These are phyloP conservation scores for Hemileia vastatrix DNA, from an alignment of 1,284 basidiomycete species.

Conservation along the genomic window DNA sequence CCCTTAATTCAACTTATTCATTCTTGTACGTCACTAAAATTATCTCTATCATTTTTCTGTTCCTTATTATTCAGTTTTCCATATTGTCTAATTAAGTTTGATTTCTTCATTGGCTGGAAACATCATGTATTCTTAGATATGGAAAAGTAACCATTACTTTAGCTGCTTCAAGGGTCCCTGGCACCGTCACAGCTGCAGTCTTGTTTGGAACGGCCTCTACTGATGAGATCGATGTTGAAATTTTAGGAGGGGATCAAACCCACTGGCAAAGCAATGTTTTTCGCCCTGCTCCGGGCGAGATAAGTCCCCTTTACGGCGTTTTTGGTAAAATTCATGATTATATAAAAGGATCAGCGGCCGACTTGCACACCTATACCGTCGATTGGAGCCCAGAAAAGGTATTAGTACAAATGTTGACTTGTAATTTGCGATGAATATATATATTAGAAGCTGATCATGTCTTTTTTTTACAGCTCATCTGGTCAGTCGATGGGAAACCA, in stretches of 20 bases:
- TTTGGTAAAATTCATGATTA: constrained; percentile 17
- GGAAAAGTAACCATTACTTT: constrained; percentile 16
- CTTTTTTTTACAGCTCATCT: constrained; percentile 4
- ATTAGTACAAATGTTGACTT: no score
- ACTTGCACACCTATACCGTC: constrained; percentile 9
- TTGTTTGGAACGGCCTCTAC: constrained; percentile 12
- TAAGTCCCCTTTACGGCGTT: constrained; percentile 17
- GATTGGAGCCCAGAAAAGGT: constrained; percentile 19
- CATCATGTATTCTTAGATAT: background rate
- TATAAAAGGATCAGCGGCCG: background rate
- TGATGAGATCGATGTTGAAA: constrained; percentile 23
- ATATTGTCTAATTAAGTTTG: background rate
- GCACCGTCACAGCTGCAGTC: constrained; percentile 10
- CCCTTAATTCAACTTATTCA: constrained; percentile 12
- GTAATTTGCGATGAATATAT: no score
- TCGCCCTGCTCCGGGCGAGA: constrained; percentile 16
- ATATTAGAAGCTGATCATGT: no score
- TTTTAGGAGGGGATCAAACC: constrained; percentile 13
- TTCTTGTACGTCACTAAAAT: no score
- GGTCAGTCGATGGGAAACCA: constrained; percentile 12
- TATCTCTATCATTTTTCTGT: no score
- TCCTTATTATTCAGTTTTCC: background rate
- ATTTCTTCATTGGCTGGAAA: background rate
- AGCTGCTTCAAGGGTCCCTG: constrained; percentile 9
- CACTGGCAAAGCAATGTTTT: constrained; percentile 23